A percentile compares a stretch with the other conserved stretches of the same genome.
Evolutionary conservation across 306 rosid species (phyloP).

Genomic region (Medicago arabica): DNA sequence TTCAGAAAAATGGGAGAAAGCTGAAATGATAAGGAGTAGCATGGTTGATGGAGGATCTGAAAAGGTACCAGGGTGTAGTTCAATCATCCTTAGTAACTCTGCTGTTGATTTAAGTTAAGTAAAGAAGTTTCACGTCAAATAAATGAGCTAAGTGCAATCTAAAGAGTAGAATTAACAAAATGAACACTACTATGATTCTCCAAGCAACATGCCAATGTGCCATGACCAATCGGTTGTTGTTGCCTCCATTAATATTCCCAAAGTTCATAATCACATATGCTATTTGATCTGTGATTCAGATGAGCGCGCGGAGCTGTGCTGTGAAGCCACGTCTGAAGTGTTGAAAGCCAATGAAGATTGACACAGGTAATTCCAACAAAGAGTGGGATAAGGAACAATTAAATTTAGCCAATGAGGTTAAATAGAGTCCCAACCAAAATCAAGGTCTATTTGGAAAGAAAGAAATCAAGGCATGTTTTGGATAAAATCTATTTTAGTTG

Average conservation of each 20-base stretch:
- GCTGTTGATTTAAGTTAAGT: conserved; percentile 11
- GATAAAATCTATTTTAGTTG: background rate
- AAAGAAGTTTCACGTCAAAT: background rate
- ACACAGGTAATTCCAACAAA: background rate
- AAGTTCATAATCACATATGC: background rate
- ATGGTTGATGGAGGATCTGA: conserved; percentile 46
- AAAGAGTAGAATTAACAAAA: conserved; percentile 15
- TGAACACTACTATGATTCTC: conserved; percentile 12
- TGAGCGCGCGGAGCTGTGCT: conserved; percentile 10
- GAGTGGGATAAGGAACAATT: background rate
- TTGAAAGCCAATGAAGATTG: conserved; percentile 14
- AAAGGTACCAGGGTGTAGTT: conserved; percentile 61
- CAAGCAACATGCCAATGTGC: conserved; percentile 7
- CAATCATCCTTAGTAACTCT: conserved; percentile 34
- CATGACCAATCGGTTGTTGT: background rate
- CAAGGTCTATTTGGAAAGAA: background rate
- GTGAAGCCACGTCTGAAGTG: conserved; percentile 8
- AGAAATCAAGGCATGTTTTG: background rate
- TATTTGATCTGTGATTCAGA: conserved; percentile 15
- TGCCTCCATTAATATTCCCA: conserved; percentile 10
- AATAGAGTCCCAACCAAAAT: background rate
- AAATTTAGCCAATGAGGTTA: too few species aligned
- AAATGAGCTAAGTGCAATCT: conserved; percentile 3
- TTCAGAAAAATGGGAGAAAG: conserved; percentile 73
- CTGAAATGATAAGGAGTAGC: conserved; percentile 56